Conservation (phyloP, 768 basidiomycete species). For the Melanogaster broomeanus region DNA sequence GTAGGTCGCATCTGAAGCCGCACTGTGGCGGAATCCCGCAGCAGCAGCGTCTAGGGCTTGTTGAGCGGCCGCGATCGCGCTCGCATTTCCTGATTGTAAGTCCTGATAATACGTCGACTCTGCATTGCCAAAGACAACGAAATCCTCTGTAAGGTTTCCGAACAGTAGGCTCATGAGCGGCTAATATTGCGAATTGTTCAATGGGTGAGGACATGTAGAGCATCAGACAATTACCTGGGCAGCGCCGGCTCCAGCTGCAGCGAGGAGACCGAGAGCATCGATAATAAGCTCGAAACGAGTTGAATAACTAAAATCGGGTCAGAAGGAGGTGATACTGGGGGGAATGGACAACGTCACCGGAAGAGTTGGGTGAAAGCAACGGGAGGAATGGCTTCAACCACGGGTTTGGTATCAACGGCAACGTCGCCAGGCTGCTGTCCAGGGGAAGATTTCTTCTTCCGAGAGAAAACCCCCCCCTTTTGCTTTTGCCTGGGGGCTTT, state of each 20-base stretch:
- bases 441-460: slow-evolving; percentile 34
- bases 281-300: slow-evolving; percentile 68
- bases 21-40: slow-evolving; percentile 49
- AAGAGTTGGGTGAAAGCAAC: slow-evolving; percentile 48
- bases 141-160: slow-evolving; percentile 74
- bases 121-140: slow-evolving; percentile 55
- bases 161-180: slow-evolving; percentile 85
- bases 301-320: slow-evolving; percentile 61
- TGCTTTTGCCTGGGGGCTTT: slow-evolving; percentile 14
- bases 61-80: slow-evolving; percentile 32
- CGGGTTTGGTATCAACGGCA: slow-evolving; percentile 17
- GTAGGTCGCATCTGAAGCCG: slow-evolving; percentile 61
- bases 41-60: slow-evolving; percentile 37
- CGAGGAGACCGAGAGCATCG: slow-evolving; percentile 69
- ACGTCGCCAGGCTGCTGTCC: slow-evolving; percentile 4
- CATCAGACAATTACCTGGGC: slow-evolving; percentile 56
- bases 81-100: slow-evolving; percentile 21
- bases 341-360: slow-evolving; percentile 34
- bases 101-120: slow-evolving; percentile 11
- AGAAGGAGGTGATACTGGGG: not conserved
- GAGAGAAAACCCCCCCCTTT: slow-evolving; percentile 42
- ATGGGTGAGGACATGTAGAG: not conserved
- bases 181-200: slow-evolving; percentile 32
- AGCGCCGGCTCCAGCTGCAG: slow-evolving; percentile 77
- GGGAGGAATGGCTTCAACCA: slow-evolving; percentile 35